These are phyloP conservation scores for Terfezia boudieri DNA, from an alignment of 495 filamentous ascomycete genomes.

Conservation along the genomic window DNA sequence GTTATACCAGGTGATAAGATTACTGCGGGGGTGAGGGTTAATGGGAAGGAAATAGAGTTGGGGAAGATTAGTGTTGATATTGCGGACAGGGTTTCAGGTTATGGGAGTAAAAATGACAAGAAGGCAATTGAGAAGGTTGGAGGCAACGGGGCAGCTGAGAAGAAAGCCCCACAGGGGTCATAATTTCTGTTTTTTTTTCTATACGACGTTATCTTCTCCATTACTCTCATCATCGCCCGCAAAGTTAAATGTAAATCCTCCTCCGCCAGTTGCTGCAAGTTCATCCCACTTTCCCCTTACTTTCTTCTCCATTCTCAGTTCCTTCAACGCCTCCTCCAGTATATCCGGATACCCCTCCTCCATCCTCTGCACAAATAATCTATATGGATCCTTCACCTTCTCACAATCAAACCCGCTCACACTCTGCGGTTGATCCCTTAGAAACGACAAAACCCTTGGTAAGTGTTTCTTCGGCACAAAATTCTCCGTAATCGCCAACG, in stretches of 20 bases:
- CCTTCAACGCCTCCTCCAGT: conserved; percentile 37
- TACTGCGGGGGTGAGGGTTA: conserved; percentile 58
- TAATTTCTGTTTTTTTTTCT: no score
- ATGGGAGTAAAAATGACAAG: conserved; percentile 7
- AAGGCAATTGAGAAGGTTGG: no score
- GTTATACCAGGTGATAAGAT: conserved; percentile 76
- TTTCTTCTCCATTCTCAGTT: conserved; percentile 31
- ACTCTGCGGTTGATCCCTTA: conserved; percentile 61
- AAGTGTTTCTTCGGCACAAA: conserved; percentile 70
- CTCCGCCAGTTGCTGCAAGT: conserved; percentile 25
- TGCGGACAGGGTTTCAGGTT: conserved; percentile 36
- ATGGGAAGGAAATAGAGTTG: conserved; percentile 68
- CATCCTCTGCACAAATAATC: conserved; percentile 52
- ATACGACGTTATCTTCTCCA: conserved; percentile 24
- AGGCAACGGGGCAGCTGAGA: neutral
- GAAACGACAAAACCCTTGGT: conserved; percentile 51
- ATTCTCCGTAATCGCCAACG: conserved; percentile 87
- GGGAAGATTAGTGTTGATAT: conserved; percentile 66
- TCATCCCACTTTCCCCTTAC: conserved; percentile 79
- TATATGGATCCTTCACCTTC: conserved; percentile 49
- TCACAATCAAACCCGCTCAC: conserved; percentile 59
- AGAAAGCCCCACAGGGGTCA: conserved; percentile 13
- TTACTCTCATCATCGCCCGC: conserved; percentile 42
- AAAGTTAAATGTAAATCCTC: conserved; percentile 63
- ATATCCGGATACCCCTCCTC: conserved; percentile 37